Base-by-base conservation (phyloP, 1,284 basidiomycete genomes). In the Puccinia hordei region DNA sequence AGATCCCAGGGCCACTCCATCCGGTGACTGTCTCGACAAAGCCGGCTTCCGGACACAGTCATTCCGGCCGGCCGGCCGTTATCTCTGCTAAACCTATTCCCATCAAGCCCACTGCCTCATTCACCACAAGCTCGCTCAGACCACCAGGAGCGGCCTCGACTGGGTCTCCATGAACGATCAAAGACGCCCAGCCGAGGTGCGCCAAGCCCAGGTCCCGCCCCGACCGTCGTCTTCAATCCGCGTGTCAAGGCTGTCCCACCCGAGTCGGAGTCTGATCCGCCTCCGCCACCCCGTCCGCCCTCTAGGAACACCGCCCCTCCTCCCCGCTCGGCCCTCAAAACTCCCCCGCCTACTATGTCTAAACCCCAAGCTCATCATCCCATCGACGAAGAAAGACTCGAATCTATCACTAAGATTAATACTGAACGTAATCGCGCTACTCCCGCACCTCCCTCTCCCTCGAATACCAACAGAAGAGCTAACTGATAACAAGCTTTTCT, bases 341-440 rank as follows among this genome's bases (percentile, higher is more conserved):
- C 44, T 73, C 33, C 33, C 27, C 69, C 44, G 10, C 69, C 59
- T 65, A 17, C 38, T 33, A 35, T 24, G 38, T 9, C 57, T 17
- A 59, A 24, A 17, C 33, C 59, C 33, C 22, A 19, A 17, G 4
- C 15, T 35, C 59, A 38, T 38, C 33, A 22, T n/a, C 41, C 44
- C 10, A 17, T 63, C 1, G 63, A 77, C 44, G 74, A 77, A 10
- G n/a, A 27, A 13, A 22, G 41, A 3, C n/a, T 73, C 12, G 72
- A 73, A 38, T 73, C 55, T 30, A 77, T 77, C 59, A 77, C 74
- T 35, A 55, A 51, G 24, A 51, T 77, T 15, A 77, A 77, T 27
- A 77, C 74, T 27, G 41, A 77, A 19, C 41, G 61, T 10, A 77
- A 77, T 68, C 74, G 74, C 44, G 63, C 74, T 12, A 77, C 74